Evolutionary conservation across 2,329 filamentous ascomycete species (phyloP).

Genomic region (Cladorrhinum sp.): DNA sequence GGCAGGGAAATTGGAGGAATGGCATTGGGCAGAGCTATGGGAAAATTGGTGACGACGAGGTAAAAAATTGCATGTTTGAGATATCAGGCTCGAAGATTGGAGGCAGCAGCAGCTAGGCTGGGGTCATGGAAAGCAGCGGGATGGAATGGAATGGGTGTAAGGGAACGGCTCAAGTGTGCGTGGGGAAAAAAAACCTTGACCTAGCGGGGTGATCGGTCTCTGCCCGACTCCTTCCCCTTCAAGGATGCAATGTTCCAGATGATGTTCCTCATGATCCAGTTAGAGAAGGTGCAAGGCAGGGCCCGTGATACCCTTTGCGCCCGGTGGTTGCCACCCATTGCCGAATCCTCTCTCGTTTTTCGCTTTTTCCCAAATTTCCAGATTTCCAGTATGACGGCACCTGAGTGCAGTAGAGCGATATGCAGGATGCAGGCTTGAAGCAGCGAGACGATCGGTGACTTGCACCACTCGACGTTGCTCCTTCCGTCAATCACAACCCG

Average conservation of each 20-base stretch:
- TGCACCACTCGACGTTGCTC: constrained; percentile 2
- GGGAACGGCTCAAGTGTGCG: not conserved
- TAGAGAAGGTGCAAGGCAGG: not conserved
- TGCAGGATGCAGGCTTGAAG: not conserved
- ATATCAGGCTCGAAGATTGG: not conserved
- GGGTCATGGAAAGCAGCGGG: not conserved
- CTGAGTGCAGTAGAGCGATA: constrained; percentile 1
- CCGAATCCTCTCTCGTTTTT: constrained; percentile 25
- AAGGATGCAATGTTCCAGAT: too few relatives aligned
- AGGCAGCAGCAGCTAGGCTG: constrained; percentile 4
- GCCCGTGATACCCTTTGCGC: not conserved
- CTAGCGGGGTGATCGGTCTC: not conserved
- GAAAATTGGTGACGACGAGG: not conserved
- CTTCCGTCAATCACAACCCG: constrained; percentile 19
- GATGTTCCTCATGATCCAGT: not conserved
- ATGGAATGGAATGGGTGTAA: too few relatives aligned
- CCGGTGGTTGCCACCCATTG: constrained; percentile 22
- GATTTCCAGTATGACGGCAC: constrained; percentile 7
- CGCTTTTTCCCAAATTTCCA: not conserved
- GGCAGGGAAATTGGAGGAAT: constrained; percentile 19
- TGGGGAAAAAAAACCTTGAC: too few relatives aligned
- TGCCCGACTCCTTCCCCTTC: not conserved
- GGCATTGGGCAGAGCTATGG: constrained; percentile 27
- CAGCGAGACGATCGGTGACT: not conserved
- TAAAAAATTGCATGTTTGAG: not conserved